Percentiles rank a stretch among this genome's conserved stretches.
Evolutionary conservation across 2,329 filamentous ascomycete genomes (phyloP).

Genomic region (Colletotrichum sublineola): DNA sequence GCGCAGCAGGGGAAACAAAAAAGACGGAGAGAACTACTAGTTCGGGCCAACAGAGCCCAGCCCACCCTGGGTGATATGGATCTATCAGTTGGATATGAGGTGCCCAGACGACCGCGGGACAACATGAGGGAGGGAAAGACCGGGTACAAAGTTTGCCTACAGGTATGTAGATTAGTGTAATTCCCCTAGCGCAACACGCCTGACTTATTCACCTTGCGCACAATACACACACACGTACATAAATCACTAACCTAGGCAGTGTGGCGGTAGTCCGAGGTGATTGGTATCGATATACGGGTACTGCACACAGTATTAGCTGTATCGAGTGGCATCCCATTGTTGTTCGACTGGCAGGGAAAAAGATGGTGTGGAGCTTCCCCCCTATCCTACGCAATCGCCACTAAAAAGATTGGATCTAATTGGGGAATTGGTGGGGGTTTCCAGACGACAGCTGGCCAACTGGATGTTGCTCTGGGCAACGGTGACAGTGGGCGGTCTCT

Average conservation of each 20-base stretch:
- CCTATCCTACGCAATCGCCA: constrained; percentile 41
- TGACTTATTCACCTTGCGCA: background rate
- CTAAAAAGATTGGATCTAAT: constrained; percentile 37
- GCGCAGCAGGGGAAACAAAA: constrained; percentile 36
- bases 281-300: background rate
- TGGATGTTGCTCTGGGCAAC: constrained; percentile 42
- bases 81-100: constrained; percentile 40
- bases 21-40: constrained; percentile 30
- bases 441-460: constrained; percentile 38
- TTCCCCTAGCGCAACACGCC: background rate
- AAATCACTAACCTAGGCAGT: background rate
- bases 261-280: constrained; percentile 3
- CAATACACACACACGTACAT: background rate
- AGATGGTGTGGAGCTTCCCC: constrained; percentile 19
- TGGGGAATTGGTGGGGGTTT: constrained; percentile 36
- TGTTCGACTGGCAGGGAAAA: constrained; percentile 3
- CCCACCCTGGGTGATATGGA: constrained; percentile 40
- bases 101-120: constrained; percentile 41
- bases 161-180: constrained; percentile 20
- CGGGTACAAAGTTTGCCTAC: background rate
- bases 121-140: constrained; percentile 34
- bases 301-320: background rate
- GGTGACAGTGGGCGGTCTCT: constrained; percentile 2
- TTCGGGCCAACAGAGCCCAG: constrained; percentile 34
- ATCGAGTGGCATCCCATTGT: constrained; percentile 4